A percentile compares a stretch with the other conserved stretches of the same genome.
Evolutionary conservation across 2,329 filamentous ascomycete genomes (phyloP).

Genomic region (Cladosporium oxysporum): DNA sequence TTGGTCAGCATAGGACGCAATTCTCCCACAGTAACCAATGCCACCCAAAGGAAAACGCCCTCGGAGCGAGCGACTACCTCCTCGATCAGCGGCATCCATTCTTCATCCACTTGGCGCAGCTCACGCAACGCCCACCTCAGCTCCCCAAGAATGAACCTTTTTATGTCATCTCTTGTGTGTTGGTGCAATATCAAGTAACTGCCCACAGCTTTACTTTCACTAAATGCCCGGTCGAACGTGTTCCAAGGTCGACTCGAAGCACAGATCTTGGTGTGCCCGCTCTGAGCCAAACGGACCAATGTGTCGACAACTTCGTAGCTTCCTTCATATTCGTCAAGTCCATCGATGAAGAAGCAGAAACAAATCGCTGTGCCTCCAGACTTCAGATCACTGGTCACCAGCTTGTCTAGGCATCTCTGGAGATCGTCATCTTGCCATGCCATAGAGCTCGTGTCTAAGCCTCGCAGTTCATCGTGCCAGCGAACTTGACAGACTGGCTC

Average conservation of each 20-base stretch:
- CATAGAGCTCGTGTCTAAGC: background rate
- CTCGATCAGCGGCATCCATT: too few relatives aligned
- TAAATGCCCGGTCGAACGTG: background rate
- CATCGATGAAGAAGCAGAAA: slow-evolving; percentile 7
- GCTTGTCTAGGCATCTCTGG: background rate
- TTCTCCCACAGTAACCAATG: too few relatives aligned
- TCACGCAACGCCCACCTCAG: too few relatives aligned
- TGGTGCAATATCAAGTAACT: background rate
- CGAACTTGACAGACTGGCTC: background rate
- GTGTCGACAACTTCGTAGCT: too few relatives aligned
- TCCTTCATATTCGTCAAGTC: background rate
- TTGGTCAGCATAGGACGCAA: too few relatives aligned
- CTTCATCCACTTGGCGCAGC: too few relatives aligned
- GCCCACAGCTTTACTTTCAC: background rate
- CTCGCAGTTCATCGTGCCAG: background rate
- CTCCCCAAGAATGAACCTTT: background rate
- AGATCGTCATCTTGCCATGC: background rate
- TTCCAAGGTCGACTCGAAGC: slow-evolving; percentile 10
- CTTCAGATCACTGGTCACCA: background rate
- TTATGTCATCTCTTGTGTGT: background rate
- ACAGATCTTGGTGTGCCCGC: background rate
- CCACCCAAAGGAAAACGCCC: slow-evolving; percentile 4
- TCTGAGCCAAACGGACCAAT: too few relatives aligned
- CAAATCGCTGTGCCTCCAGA: background rate
- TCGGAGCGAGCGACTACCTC: too few relatives aligned